Base-by-base conservation (phyloP, 768 basidiomycete species). In the Albatrellus ellisii region DNA sequence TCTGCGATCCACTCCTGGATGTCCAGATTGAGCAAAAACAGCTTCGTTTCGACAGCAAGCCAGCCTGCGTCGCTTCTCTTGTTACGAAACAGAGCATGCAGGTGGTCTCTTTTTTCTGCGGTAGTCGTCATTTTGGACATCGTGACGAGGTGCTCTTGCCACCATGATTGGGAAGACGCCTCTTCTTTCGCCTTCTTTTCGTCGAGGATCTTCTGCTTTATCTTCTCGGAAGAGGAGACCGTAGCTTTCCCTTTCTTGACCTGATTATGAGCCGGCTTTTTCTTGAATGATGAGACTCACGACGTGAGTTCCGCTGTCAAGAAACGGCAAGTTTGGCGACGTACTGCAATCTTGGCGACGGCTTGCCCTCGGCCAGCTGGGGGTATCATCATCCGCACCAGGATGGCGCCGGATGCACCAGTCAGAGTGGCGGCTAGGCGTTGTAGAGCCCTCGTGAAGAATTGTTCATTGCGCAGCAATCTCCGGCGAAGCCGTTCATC, bases 351-450 rank as follows among this genome's bases (percentile, higher is more conserved):
- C n/a, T n/a, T n/a, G n/a, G n/a, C n/a, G n/a, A n/a, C n/a, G n/a
- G n/a, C n/a, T n/a, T n/a, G n/a, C n/a, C n/a, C n/a, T 21, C 33
- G 45, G 35, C 64, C 56, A 7, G 65, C 66, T 1, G 66, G 49
- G 0, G 64, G 60, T 44, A 83, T 80, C n/a, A 67, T 61, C 25
- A 75, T 66, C 39, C 67, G 68, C 50, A 72, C 62, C 22, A 83
- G 57, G 6, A 56, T 56, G 1, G 60, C 63, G 1, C 80, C 81
- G 0, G 64, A 65, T 4, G 78, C 77, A 0, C 80, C 80, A 0
- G 75, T 77, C 43, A 83, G 54, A 1, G 77, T 78, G 28, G 68
- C 69, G 8, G 80, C 79, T 33, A 75, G 72, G 39, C 64, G 59
- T 39, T 77, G 75, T 42, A 83, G 51, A 9, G 52, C 59, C 25